Base-by-base conservation (phyloP, 1,284 basidiomycete species). In the Naganishia liquefaciens region DNA sequence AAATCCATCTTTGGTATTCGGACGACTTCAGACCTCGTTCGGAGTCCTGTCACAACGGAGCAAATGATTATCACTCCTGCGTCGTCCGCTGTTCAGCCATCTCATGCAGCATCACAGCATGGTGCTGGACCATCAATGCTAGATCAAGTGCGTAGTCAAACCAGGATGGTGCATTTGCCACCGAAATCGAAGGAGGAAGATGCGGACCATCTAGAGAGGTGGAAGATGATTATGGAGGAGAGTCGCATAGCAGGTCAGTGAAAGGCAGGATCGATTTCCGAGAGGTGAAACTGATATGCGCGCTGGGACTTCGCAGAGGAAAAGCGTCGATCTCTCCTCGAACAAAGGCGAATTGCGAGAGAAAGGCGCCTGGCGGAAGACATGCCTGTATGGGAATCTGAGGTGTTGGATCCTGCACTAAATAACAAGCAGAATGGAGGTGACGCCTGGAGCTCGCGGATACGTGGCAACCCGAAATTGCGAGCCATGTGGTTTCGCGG, bases 401-500 rank as follows among this genome's bases (percentile, higher is more conserved):
- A 77, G 62, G 68, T 80, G 44, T 44, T 69, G 30, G 61, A 57
- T 49, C 57, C 57, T 2, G 57, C 46, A 17, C 19, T 75, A 73
- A 54, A 68, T 54, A 19, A 68, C 65, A n/a, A 54, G 33, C 4
- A 74, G 68, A 46, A 66, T 75, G 37, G 53, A 11, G 54, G 46
- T 15, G 54, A 51, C n/a, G 60, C 50, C 39, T 68, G 67, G 67
- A 62, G 61, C 17, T 28, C 25, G 10, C 51, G 42, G 3, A 57
- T 68, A 37, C 67, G 63, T n/a, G 60, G 43, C 1, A 71, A 77
- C 67, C 53, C 84, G 0, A 77, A 77, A 1, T 79, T 95, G 58
- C 84, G 89, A 47, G 84, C 83, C 71, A 73, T 97, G 19, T 99
- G 95, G 95, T 95, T 93, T 88, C 84, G 85, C 51, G 95, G 95